phyloP scores from a whole-genome alignment of 371 early-diverging fungal genomes.

The Mortierella sp. region DNA sequence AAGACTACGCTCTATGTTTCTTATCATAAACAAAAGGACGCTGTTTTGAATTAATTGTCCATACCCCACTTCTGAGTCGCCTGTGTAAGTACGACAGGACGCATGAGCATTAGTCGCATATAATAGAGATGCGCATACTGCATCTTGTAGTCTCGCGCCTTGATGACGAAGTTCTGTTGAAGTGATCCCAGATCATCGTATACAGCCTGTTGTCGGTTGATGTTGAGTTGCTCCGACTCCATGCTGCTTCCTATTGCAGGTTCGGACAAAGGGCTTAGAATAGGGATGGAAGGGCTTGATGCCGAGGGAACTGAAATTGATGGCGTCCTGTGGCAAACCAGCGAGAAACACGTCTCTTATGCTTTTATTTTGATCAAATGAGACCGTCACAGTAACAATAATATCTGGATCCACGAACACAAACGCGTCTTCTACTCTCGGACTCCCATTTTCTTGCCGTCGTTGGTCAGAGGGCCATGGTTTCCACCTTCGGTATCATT shows the following conservation, averaged over 20 bases:
- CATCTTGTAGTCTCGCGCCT: constrained; percentile 69
- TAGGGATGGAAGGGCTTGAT: neutral
- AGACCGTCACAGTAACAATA: neutral
- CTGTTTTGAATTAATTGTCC: neutral
- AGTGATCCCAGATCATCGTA: constrained; percentile 56
- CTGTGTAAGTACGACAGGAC: constrained; percentile 62
- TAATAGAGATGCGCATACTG: constrained; percentile 92
- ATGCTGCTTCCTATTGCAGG: constrained; percentile 11
- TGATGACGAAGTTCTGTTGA: constrained; percentile 61
- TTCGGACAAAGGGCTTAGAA: neutral
- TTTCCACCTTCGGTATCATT: neutral
- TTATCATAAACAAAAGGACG: too few relatives aligned
- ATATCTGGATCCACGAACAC: constrained; percentile 6
- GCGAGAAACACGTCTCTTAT: neutral
- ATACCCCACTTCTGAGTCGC: constrained; percentile 69
- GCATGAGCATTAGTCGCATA: constrained; percentile 73
- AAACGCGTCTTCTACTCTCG: neutral
- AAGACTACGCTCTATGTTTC: too few relatives aligned
- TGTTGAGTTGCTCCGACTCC: constrained; percentile 17
- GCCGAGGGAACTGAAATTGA: neutral
- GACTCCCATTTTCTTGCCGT: too few relatives aligned
- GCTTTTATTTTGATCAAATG: constrained; percentile 4
- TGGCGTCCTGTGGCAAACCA: constrained; percentile 2
- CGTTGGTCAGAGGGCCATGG: too few relatives aligned
- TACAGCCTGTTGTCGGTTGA: constrained; percentile 36